Conservation (phyloP, 108 stramenopile species). For the Nannochloropsis oceanica region DNA sequence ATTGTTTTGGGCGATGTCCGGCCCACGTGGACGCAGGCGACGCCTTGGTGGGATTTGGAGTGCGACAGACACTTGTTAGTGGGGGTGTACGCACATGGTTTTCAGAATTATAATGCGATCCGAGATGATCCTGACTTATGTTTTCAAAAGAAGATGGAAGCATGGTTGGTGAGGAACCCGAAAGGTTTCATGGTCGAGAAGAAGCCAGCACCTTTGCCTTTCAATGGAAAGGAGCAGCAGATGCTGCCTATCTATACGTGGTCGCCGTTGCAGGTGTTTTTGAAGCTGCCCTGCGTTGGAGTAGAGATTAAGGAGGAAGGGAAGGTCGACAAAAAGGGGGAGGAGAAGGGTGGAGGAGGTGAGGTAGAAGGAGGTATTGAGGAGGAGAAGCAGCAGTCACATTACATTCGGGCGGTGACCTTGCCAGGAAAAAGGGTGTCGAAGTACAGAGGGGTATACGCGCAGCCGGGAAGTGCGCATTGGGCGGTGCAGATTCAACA, state of each 20-base stretch:
- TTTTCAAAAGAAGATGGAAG: not conserved
- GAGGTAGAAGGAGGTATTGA: not conserved
- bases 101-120: conserved; percentile 25
- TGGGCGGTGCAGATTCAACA: conserved; percentile 9
- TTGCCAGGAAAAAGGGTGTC: not conserved
- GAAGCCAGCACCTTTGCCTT: not conserved
- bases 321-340: not conserved
- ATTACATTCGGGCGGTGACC: not conserved
- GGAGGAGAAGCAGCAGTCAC: not conserved
- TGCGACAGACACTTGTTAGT: conserved; percentile 34
- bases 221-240: not conserved
- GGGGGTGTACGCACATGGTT: conserved; percentile 34
- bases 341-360: not conserved
- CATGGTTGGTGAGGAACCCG: not conserved
- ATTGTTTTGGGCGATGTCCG: conserved; percentile 27
- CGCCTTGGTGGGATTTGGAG: conserved; percentile 38
- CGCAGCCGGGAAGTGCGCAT: conserved; percentile 27
- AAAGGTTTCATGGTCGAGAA: not conserved
- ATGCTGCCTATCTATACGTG: not conserved
- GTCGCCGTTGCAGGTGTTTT: not conserved
- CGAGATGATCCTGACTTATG: conserved; percentile 10
- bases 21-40: conserved; percentile 23
- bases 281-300: not conserved
- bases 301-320: not conserved
- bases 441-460: conserved; percentile 17